Conservation (phyloP, 2,329 filamentous ascomycete species). For the Leptodontidium sp. region DNA sequence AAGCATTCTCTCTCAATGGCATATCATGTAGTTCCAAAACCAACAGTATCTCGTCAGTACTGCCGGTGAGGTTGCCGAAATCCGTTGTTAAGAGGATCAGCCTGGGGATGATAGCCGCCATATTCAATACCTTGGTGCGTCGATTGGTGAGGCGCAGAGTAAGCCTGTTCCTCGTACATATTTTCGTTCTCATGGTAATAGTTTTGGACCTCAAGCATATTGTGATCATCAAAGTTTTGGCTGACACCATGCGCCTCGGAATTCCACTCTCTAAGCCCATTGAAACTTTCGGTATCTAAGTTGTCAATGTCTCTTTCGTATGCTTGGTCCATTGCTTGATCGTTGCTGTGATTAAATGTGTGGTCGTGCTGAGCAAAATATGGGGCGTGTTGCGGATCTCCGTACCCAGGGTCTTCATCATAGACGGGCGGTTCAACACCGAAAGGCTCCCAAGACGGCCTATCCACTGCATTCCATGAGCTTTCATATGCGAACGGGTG, state of each 20-base stretch:
- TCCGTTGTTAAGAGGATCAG: not conserved
- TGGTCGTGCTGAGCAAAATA: not conserved
- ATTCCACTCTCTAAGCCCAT: not conserved
- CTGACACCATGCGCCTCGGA: not conserved
- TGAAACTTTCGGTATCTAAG: not conserved
- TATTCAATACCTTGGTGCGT: not conserved
- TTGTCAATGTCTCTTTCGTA: not conserved
- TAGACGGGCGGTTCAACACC: not conserved
- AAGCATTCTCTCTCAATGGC: not conserved
- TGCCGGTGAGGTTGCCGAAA: slow-evolving; percentile 36
- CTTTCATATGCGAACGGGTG: not conserved
- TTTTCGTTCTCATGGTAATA: not conserved
- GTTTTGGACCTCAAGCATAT: not conserved
- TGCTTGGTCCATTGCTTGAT: not conserved
- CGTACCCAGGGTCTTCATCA: not conserved
- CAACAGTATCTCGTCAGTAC: slow-evolving; percentile 26
- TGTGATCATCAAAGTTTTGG: not conserved
- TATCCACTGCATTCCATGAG: too few species aligned
- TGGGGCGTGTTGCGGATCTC: not conserved
- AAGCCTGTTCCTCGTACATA: not conserved
- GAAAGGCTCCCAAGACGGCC: not conserved
- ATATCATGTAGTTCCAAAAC: not conserved
- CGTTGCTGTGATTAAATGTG: not conserved
- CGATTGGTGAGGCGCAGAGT: not conserved
- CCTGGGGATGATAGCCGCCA: not conserved